A percentile compares a stretch with the other conserved stretches of the same genome.
Evolutionary conservation across 345 rosid species (phyloP).

Genomic region (Eucalyptus curtisii): DNA sequence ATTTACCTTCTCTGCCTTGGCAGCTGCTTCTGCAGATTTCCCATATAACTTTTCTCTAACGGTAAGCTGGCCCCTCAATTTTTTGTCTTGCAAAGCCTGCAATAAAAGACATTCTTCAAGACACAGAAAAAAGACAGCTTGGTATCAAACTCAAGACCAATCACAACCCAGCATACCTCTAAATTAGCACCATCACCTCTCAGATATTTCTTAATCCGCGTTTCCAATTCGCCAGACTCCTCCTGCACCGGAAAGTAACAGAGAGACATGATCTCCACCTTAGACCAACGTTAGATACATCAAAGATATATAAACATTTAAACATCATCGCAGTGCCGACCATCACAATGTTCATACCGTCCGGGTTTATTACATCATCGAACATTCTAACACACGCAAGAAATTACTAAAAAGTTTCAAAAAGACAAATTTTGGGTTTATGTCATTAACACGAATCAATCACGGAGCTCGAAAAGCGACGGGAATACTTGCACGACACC

Average conservation of each 20-base stretch:
- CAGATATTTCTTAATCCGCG: conserved; percentile 44
- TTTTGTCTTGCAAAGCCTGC: conserved; percentile 54
- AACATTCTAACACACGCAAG: not conserved
- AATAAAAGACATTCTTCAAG: not conserved
- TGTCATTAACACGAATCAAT: not conserved
- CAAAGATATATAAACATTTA: not conserved
- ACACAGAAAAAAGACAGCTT: not conserved
- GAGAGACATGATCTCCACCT: not conserved
- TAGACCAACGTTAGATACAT: not conserved
- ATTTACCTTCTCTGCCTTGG: conserved; percentile 70
- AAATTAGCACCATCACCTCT: conserved; percentile 70
- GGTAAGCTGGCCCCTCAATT: conserved; percentile 59
- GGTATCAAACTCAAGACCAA: not conserved
- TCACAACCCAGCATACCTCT: conserved; percentile 25
- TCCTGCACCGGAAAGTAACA: conserved; percentile 17
- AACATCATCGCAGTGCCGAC: not conserved
- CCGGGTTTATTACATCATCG: not conserved
- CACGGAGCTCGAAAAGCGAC: not conserved
- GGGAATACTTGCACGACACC: not conserved
- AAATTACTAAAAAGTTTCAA: too few species aligned
- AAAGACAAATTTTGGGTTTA: not conserved
- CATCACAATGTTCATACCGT: not conserved
- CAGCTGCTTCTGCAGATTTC: conserved; percentile 69
- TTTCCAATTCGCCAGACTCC: conserved; percentile 37
- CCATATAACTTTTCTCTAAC: conserved; percentile 55